Evolutionary conservation across 129 eudicot species (phyloP).

Genomic region (Escallonia rubra): DNA sequence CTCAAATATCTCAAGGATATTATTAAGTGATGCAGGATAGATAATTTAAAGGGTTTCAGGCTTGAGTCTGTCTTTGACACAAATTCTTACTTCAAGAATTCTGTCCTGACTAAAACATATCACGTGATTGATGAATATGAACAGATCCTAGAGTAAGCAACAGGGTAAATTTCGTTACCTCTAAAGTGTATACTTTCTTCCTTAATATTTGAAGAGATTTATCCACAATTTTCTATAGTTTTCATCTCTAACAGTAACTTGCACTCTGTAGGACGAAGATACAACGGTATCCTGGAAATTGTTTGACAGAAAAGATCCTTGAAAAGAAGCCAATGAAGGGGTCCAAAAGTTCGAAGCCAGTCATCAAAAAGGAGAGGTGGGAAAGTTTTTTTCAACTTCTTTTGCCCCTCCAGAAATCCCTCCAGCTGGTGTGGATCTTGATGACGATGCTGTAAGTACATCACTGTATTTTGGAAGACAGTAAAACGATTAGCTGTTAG

Average conservation of each 20-base stretch:
- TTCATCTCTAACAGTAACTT: too few species aligned
- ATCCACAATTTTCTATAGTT: too few species aligned
- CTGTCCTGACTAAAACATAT: constrained; percentile 70
- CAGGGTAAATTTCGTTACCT: constrained; percentile 49
- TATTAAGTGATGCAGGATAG: constrained; percentile 71
- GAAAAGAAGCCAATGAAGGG: constrained; percentile 93
- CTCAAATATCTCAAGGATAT: constrained; percentile 82
- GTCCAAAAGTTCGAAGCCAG: constrained; percentile 64
- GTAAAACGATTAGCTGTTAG: neutral
- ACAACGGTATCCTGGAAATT: constrained; percentile 90
- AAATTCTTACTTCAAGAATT: constrained; percentile 79
- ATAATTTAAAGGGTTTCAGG: constrained; percentile 85
- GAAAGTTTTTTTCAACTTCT: constrained; percentile 93
- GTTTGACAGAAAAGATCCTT: constrained; percentile 77
- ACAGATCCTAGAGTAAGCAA: constrained; percentile 86
- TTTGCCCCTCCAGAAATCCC: constrained; percentile 82
- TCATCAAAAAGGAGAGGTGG: constrained; percentile 79
- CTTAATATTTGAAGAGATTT: neutral
- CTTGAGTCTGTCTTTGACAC: constrained; percentile 75
- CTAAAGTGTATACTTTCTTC: neutral
- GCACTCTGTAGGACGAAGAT: constrained; percentile 68
- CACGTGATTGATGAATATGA: constrained; percentile 98
- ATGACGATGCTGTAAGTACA: constrained; percentile 55
- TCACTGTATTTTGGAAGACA: constrained; percentile 7
- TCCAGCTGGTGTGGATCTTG: constrained; percentile 74